Evolutionary conservation across 2,329 filamentous ascomycete genomes (phyloP).

Genomic region (Exophiala sideris): DNA sequence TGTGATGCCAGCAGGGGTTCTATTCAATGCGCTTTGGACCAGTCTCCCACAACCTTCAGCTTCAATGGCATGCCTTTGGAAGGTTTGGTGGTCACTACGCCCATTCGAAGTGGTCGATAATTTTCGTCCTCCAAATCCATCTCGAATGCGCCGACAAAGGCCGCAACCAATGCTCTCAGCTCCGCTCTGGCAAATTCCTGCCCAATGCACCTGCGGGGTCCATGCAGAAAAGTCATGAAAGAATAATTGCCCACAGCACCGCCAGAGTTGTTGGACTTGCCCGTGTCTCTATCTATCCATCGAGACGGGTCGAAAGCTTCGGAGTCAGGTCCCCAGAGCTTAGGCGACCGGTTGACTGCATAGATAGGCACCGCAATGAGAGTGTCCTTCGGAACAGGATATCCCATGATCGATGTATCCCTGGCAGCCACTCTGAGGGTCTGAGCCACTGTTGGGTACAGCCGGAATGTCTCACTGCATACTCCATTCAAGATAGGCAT

Average conservation of each 20-base stretch:
- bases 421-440: constrained; percentile 39
- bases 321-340: constrained; percentile 32
- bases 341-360: constrained; percentile 30
- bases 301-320: constrained; percentile 34
- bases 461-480: constrained; percentile 37
- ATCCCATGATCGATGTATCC: constrained; percentile 42
- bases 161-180: constrained; percentile 39
- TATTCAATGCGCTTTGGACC: constrained; percentile 24
- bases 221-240: constrained; percentile 79
- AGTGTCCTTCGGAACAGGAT: constrained; percentile 47
- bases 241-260: constrained; percentile 69
- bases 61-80: constrained; percentile 39
- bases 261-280: constrained; percentile 34
- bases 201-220: constrained; percentile 42
- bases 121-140: constrained; percentile 38
- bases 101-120: constrained; percentile 36
- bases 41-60: constrained; percentile 34
- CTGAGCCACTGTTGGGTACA: constrained; percentile 38
- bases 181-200: constrained; percentile 58
- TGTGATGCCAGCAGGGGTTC: too few species aligned
- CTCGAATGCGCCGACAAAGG: constrained; percentile 36
- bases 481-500: constrained; percentile 58
- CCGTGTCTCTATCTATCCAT: constrained; percentile 59
- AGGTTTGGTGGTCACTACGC: constrained; percentile 39
- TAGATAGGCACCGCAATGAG: constrained; percentile 42